Conservation (phyloP, 139 green algal genomes). For the Micromonas pusilla region DNA sequence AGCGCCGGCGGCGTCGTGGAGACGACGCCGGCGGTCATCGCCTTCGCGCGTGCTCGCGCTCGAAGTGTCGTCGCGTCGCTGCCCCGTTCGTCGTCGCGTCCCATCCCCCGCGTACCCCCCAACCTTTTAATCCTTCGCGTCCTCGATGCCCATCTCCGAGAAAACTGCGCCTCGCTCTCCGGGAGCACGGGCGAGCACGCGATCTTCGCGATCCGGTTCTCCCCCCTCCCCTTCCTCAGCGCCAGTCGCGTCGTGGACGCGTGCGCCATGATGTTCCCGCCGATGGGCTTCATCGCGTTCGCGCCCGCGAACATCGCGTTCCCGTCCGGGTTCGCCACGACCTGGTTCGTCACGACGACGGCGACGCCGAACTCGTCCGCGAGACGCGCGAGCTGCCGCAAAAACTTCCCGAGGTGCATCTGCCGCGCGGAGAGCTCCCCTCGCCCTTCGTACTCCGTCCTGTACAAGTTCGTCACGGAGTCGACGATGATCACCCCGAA, state of each 20-base stretch:
- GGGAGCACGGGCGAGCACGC: conserved; percentile 82
- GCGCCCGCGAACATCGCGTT: conserved; percentile 80
- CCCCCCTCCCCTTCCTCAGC: conserved; percentile 83
- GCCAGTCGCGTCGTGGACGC: conserved; percentile 91
- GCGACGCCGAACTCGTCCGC: conserved; percentile 94
- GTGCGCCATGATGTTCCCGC: conserved; percentile 99
- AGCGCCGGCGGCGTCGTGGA: neutral
- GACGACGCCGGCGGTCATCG: no score
- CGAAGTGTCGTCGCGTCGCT: no score
- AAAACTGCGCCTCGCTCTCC: conserved; percentile 87
- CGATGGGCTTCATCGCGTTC: conserved; percentile 87
- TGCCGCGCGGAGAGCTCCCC: conserved; percentile 83
- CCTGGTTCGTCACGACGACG: conserved; percentile 96
- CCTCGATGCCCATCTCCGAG: conserved; percentile 63
- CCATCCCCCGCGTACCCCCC: neutral
- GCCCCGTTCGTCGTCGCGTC: neutral
- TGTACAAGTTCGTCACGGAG: conserved; percentile 87
- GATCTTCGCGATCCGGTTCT: conserved; percentile 80
- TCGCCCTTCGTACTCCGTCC: conserved; percentile 55
- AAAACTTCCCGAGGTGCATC: conserved; percentile 77
- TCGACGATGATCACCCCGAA: conserved; percentile 95
- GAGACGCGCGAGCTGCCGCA: conserved; percentile 76
- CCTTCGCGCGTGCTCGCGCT: no score
- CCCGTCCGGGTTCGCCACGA: conserved; percentile 87
- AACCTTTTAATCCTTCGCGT: conserved; percentile 64